A percentile compares a stretch with the other conserved stretches of the same genome.
Evolutionary conservation across 2,329 filamentous ascomycete species (phyloP).

Genomic region (Neoscytalidium dimidiatum): DNA sequence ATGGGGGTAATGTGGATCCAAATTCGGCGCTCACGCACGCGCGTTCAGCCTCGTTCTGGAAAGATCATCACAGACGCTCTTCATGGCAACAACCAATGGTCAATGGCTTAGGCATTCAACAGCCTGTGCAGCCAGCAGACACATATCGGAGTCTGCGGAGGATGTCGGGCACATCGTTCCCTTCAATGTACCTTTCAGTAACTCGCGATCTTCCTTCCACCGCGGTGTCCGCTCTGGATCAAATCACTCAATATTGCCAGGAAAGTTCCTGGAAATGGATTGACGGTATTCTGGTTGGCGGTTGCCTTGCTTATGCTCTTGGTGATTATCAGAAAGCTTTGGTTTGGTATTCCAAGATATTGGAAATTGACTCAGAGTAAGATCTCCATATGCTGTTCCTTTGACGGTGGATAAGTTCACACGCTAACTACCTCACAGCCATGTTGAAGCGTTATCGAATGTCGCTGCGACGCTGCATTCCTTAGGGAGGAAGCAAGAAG

Average conservation of each 20-base stretch:
- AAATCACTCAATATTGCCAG: conserved; percentile 38
- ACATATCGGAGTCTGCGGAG: not conserved
- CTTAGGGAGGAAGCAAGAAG: conserved; percentile 78
- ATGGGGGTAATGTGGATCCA: not conserved
- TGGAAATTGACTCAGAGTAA: conserved; percentile 59
- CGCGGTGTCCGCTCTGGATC: conserved; percentile 38
- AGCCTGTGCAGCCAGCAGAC: conserved; percentile 1
- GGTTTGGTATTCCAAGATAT: conserved; percentile 71
- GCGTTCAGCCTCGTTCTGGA: conserved; percentile 3
- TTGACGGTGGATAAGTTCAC: not conserved
- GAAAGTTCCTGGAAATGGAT: conserved; percentile 65
- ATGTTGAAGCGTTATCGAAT: conserved; percentile 93
- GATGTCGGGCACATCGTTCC: conserved; percentile 5
- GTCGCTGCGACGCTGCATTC: conserved; percentile 86
- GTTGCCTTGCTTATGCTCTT: conserved; percentile 88
- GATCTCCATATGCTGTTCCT: conserved; percentile 25
- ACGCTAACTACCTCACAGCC: conserved; percentile 53
- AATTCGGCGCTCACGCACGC: conserved; percentile 1
- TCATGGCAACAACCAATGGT: conserved; percentile 16
- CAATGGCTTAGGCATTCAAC: not conserved
- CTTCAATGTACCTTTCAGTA: not conserved
- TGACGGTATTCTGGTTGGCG: conserved; percentile 87
- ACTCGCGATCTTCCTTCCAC: conserved; percentile 21
- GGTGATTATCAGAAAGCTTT: conserved; percentile 78
- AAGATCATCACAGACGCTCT: conserved; percentile 10